Evolutionary conservation across 225 moss, liverwort and hornwort genomes (phyloP), one percentile per base, ranked within the genome.

Genomic region (Antitrichia curtipendula): DNA sequence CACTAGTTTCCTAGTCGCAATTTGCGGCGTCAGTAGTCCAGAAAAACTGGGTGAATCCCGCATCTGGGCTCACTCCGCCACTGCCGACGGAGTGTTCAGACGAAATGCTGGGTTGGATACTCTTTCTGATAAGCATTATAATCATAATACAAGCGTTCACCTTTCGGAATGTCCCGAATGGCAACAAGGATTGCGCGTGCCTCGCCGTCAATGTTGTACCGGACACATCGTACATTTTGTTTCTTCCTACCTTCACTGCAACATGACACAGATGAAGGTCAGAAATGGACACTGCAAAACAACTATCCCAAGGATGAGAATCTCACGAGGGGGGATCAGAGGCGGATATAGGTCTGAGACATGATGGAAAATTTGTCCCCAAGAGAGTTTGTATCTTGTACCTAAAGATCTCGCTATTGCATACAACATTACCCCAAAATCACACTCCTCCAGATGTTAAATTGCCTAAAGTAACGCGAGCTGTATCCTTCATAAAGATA

Each of bases 71-170:
- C n/a, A 65, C 34, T 78, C 40, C 13, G 34, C 24, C 85, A 64
- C 53, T 40, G 64, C 66, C 43, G 69, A 76, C 3, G 27, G 79
- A 49, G 57, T 36, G 82, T 78, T 91, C 92, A 98, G 68, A 96
- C 97, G 78, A 98, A 97, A 85, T 97, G 95, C 83, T 95, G 84
- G 45, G 98, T 98, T n/a, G 98, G 98, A 77, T 98, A 98, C 80
- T 98, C 98, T 23, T 93, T 93, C 85, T 95, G 92, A 82, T 95
- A 97, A 13, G 94, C 96, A 89, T 98, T 98, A 80, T 98, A 98
- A 80, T 98, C 96, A 87, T 98, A 98, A 75, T 98, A 95, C 89
- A 98, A 89, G 59, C 96, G 95, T 88, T 98, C 98, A 49, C 98
- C 98, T 86, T 92, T 93, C 56, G 95, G 92, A 82, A 98, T 98